Percentiles rank a stretch among this genome's conserved stretches.
Conservation (phyloP, 2,329 filamentous ascomycete genomes). For the Aspergillus novofumigatus region DNA sequence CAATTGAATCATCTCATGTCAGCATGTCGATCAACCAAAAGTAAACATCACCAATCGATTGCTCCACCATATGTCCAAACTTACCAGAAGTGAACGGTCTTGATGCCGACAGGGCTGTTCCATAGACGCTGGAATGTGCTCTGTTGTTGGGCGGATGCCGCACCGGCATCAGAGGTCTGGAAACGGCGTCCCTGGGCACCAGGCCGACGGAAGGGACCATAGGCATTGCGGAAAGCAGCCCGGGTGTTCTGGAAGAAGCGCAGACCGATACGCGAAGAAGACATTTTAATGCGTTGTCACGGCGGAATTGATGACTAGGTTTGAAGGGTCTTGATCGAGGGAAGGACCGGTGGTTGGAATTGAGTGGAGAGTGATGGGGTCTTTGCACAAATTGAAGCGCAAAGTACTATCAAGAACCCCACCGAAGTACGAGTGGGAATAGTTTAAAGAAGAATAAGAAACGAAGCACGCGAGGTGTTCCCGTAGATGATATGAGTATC, state of each 20-base stretch:
- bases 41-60: background rate
- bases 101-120: conserved; percentile 75
- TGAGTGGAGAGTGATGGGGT: background rate
- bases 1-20: conserved; percentile 6
- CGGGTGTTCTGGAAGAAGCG: conserved; percentile 52
- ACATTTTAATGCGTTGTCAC: conserved; percentile 28
- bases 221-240: conserved; percentile 50
- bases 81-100: conserved; percentile 98
- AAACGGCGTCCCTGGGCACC: conserved; percentile 57
- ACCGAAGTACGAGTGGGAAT: background rate
- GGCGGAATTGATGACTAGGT: conserved; percentile 8
- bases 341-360: background rate
- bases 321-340: conserved; percentile 7
- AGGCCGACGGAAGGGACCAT: conserved; percentile 51
- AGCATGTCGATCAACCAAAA: conserved; percentile 6
- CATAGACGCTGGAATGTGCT: conserved; percentile 69
- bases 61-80: background rate
- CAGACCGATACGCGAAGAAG: conserved; percentile 56
- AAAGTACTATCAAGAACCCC: background rate
- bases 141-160: conserved; percentile 42
- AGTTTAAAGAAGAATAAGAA: conserved; percentile 13
- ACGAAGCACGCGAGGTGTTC: conserved; percentile 2
- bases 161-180: conserved; percentile 61
- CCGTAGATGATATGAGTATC: background rate
- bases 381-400: background rate